Conservation (phyloP, 805 yeast genomes). For the Candida yuanshanica region DNA sequence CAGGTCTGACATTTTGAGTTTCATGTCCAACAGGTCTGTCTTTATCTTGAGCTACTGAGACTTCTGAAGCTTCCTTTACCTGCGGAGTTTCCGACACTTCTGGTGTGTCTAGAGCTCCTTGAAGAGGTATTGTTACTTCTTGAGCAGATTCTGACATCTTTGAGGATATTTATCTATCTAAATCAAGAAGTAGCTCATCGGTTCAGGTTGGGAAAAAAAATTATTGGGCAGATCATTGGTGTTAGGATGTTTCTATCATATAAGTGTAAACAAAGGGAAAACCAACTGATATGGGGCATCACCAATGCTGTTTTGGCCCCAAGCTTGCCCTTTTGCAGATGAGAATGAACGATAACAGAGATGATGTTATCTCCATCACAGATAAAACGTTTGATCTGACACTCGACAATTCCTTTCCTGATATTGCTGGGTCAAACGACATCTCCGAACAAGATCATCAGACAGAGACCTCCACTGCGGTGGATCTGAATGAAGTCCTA, state of each 20-base stretch:
- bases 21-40: constrained; percentile 1
- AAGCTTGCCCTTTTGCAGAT: no score
- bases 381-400: constrained; percentile 19
- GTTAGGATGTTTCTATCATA: constrained; percentile 7
- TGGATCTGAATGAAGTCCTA: constrained; percentile 1
- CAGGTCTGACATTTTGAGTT: constrained; percentile 13
- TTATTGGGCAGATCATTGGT: constrained; percentile 1
- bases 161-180: no score
- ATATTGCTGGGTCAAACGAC: not conserved
- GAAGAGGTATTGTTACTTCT: no score
- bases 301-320: no score
- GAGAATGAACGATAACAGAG: constrained; percentile 4
- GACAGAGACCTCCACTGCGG: constrained; percentile 11
- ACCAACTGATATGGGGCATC: no score
- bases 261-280: not conserved
- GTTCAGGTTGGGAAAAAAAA: not conserved
- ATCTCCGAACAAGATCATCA: not conserved
- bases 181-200: not conserved
- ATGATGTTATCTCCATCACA: constrained; percentile 15
- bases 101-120: no score
- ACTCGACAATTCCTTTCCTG: constrained; percentile 11
- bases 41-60: not conserved
- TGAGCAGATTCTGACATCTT: not conserved
- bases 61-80: no score
- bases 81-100: not conserved